Evolutionary conservation across 2,329 filamentous ascomycete genomes (phyloP).

Genomic region (Monilinia fructigena): DNA sequence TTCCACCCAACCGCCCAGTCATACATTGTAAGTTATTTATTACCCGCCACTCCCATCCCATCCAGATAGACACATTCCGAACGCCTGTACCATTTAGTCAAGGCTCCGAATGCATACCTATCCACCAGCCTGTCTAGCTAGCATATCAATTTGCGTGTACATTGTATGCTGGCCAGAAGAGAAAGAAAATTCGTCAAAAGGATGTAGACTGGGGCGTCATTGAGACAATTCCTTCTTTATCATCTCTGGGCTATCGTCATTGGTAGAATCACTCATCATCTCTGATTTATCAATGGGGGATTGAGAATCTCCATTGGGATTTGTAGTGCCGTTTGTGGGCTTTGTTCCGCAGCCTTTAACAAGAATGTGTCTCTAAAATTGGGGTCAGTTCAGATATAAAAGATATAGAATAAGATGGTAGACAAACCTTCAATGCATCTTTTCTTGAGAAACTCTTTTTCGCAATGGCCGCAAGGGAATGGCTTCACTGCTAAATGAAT

Average conservation of each 20-base stretch:
- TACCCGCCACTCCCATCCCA: not conserved
- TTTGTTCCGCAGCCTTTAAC: slow-evolving; percentile 65
- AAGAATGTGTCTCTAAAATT: slow-evolving; percentile 59
- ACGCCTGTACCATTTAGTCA: slow-evolving; percentile 14
- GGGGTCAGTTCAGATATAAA: slow-evolving; percentile 34
- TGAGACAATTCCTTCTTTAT: slow-evolving; percentile 34
- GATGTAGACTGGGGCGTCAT: not conserved
- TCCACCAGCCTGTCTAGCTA: not conserved
- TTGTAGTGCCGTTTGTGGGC: slow-evolving; percentile 26
- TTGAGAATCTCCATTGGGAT: slow-evolving; percentile 32
- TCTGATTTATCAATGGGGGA: slow-evolving; percentile 38
- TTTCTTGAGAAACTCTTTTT: slow-evolving; percentile 98
- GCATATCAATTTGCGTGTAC: slow-evolving; percentile 1
- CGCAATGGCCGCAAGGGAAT: slow-evolving; percentile 85
- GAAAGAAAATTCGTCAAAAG: slow-evolving; percentile 4
- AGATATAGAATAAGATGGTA: slow-evolving; percentile 28
- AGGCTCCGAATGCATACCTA: slow-evolving; percentile 4
- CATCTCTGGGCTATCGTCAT: slow-evolving; percentile 34
- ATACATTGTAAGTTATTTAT: slow-evolving; percentile 9
- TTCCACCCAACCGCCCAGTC: not conserved
- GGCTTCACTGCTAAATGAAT: slow-evolving; percentile 96
- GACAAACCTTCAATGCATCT: slow-evolving; percentile 88
- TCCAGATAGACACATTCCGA: slow-evolving; percentile 14
- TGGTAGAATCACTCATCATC: slow-evolving; percentile 38
- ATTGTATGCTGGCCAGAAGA: slow-evolving; percentile 6